These are phyloP conservation scores for Starmerella sirachaensis DNA, from an alignment of 805 yeast genomes.

Conservation along the genomic window DNA sequence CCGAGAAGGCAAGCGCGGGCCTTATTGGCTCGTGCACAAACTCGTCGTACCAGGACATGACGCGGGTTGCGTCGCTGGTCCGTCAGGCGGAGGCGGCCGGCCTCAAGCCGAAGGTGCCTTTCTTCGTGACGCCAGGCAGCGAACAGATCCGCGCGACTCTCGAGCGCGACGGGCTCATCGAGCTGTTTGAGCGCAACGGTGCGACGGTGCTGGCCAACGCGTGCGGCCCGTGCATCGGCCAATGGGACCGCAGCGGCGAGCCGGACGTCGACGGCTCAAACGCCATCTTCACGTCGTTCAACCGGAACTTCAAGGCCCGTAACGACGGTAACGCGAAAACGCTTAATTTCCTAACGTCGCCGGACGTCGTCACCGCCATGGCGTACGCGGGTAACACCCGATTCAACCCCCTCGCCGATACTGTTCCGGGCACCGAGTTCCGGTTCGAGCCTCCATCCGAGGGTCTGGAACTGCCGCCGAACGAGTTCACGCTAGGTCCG, in stretches of 20 bases:
- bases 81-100: slow-evolving; percentile 80
- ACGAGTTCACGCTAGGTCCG: slow-evolving; percentile 61
- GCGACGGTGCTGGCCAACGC: slow-evolving; percentile 93
- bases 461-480: slow-evolving; percentile 73
- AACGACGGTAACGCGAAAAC: slow-evolving; percentile 97
- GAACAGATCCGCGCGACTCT: slow-evolving; percentile 96
- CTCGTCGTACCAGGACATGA: slow-evolving; percentile 97
- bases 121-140: slow-evolving; percentile 95
- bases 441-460: slow-evolving; percentile 50
- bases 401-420: slow-evolving; percentile 83
- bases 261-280: slow-evolving; percentile 50
- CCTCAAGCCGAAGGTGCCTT: slow-evolving; percentile 77
- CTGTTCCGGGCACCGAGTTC: slow-evolving; percentile 55
- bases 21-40: slow-evolving; percentile 97
- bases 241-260: slow-evolving; percentile 73
- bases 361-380: slow-evolving; percentile 95
- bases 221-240: slow-evolving; percentile 99
- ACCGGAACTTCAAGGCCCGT: slow-evolving; percentile 95
- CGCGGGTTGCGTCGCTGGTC: slow-evolving; percentile 84
- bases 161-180: slow-evolving; percentile 83
- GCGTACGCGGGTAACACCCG: slow-evolving; percentile 86
- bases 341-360: slow-evolving; percentile 96
- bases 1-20: slow-evolving; percentile 75
- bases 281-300: slow-evolving; percentile 92
- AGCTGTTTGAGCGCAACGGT: slow-evolving; percentile 72